These are phyloP conservation scores for Arxiozyma bovina DNA, from an alignment of 1,139 yeast genomes.

Conservation along the genomic window DNA sequence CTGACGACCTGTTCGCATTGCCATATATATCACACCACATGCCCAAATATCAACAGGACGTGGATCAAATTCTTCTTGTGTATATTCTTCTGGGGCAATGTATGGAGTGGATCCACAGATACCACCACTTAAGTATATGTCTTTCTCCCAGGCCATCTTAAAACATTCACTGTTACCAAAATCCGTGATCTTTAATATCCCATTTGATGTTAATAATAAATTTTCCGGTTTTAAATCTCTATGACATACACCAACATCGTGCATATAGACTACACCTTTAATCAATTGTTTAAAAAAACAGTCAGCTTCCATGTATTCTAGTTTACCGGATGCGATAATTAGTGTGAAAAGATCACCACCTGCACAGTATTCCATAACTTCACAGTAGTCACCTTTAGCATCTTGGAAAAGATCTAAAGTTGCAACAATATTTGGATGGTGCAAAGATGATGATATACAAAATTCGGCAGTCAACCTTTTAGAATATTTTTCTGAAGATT, in stretches of 20 bases:
- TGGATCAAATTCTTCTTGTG: constrained; percentile 71
- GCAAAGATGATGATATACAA: constrained; percentile 73
- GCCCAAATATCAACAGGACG: constrained; percentile 94
- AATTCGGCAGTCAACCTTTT: constrained; percentile 76
- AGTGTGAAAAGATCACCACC: constrained; percentile 91
- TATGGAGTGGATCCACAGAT: constrained; percentile 86
- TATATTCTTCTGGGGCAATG: constrained; percentile 92
- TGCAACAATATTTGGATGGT: constrained; percentile 71
- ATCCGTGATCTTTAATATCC: constrained; percentile 81
- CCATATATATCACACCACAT: constrained; percentile 94
- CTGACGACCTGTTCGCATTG: constrained; percentile 94
- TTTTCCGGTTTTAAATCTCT: constrained; percentile 94
- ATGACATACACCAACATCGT: constrained; percentile 94
- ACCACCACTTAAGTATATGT: constrained; percentile 74
- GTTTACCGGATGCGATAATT: constrained; percentile 73
- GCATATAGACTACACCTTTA: constrained; percentile 91
- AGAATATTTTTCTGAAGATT: constrained; percentile 50
- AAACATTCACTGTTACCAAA: constrained; percentile 96
- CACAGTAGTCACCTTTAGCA: constrained; percentile 87
- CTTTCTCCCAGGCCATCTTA: constrained; percentile 93
- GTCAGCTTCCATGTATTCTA: constrained; percentile 84
- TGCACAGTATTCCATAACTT: constrained; percentile 92
- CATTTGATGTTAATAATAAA: constrained; percentile 67
- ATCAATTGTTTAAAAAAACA: constrained; percentile 90
- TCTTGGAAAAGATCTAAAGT: constrained; percentile 83